Base-by-base conservation (phyloP, 1,284 basidiomycete genomes). In the Ustilago crameri region DNA sequence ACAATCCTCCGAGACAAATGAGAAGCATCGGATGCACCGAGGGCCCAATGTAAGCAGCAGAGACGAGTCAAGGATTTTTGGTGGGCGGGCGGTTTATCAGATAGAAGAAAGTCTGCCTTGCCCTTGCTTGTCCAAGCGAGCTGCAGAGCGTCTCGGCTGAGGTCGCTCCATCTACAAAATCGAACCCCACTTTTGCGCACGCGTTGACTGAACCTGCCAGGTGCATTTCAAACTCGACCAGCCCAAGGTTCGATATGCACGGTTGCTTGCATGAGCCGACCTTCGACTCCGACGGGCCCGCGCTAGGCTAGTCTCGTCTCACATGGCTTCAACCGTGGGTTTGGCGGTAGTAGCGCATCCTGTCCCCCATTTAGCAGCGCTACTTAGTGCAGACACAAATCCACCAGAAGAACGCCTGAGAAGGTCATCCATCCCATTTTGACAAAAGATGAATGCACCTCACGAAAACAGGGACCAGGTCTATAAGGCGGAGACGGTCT, bases 171-270 rank as follows among this genome's bases (percentile, higher is more conserved):
- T 5, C 30, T 30, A 7, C 5, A 5, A 30, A 30, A 12, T 30
- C 30, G 30, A 45, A 53, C 43, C 35, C 43, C 44, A 38, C 51
- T 24, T 37, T 40, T 17, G 38, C 38, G 38, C 5, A 12, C 30
- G 30, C 5, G 5, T 30, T 30, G 7, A 30, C 30, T 12, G 30
- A n/a, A n/a, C n/a, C n/a, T n/a, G n/a, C n/a, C n/a, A n/a, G n/a
- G n/a, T n/a, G n/a, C n/a, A n/a, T n/a, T n/a, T n/a, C n/a, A n/a
- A n/a, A n/a, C n/a, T n/a, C n/a, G n/a, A n/a, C n/a, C n/a, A n/a
- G n/a, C n/a, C n/a, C n/a, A n/a, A n/a, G n/a, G 32, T 56, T 56
- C 54, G 54, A 56, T 56, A 56, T 56, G 54, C 54, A 56, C 22
- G 35, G 23, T 12, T 5, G 0, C 37, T 34, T 49, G 54, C 54